Percentiles rank a stretch among this genome's conserved stretches.
phyloP scores from a whole-genome alignment of 805 yeast genomes.

The Kuraishia ogatae region DNA sequence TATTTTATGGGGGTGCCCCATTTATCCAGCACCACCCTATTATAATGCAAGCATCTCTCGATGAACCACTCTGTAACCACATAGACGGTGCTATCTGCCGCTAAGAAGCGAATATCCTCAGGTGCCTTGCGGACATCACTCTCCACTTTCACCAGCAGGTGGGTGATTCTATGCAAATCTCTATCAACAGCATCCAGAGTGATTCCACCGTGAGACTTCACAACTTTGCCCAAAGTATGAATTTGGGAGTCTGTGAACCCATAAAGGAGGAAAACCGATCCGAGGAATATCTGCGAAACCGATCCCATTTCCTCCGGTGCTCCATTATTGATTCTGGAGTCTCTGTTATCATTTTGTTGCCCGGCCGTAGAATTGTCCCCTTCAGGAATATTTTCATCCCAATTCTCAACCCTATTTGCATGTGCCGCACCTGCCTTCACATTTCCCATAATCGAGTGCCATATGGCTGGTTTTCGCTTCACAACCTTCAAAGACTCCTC shows the following conservation, averaged over 20 bases:
- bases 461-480: constrained; percentile 4
- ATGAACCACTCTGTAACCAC: constrained; percentile 74
- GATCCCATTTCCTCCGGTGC: constrained; percentile 3
- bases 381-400: constrained; percentile 2
- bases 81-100: constrained; percentile 11
- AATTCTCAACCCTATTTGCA: constrained; percentile 14
- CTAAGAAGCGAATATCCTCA: constrained; percentile 6
- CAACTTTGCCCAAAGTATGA: constrained; percentile 29
- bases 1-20: constrained; percentile 55
- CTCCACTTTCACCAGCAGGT: constrained; percentile 18
- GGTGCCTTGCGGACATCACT: constrained; percentile 11
- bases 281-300: constrained; percentile 26
- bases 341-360: background rate
- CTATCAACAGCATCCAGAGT: background rate
- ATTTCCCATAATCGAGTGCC: constrained; percentile 8
- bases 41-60: constrained; percentile 62
- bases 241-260: constrained; percentile 32
- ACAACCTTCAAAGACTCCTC: constrained; percentile 4
- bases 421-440: constrained; percentile 1
- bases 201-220: constrained; percentile 37
- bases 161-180: constrained; percentile 1
- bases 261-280: constrained; percentile 30
- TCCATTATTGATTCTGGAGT: background rate
- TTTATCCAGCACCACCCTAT: constrained; percentile 36
- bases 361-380: background rate